phyloP scores from a whole-genome alignment of 306 rosid species.

The Chamaecrista fasciculata region DNA sequence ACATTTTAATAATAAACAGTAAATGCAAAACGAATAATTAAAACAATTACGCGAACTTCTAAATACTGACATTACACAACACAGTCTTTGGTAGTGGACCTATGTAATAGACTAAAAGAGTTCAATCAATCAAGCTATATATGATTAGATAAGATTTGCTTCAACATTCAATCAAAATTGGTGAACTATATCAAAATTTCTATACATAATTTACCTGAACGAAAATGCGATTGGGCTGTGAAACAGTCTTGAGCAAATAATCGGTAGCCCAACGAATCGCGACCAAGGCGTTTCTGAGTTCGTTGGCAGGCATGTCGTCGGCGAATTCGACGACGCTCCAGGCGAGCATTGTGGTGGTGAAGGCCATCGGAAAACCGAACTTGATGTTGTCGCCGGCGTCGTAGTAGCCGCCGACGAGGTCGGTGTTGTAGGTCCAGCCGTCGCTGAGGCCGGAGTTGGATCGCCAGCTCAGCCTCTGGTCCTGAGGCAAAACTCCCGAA shows the following conservation, averaged over 20 bases:
- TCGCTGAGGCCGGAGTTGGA: conserved; percentile 68
- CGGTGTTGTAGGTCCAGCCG: conserved; percentile 65
- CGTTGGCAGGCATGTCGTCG: conserved; percentile 66
- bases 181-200: too few relatives aligned
- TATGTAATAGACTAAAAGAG: too few relatives aligned
- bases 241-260: conserved; percentile 74
- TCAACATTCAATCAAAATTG: too few relatives aligned
- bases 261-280: conserved; percentile 90
- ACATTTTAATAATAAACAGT: too few relatives aligned
- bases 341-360: conserved; percentile 85
- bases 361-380: conserved; percentile 92
- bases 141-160: too few relatives aligned
- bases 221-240: conserved; percentile 85
- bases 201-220: conserved; percentile 66
- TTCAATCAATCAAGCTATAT: too few relatives aligned
- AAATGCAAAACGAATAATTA: too few relatives aligned
- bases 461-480: conserved; percentile 68
- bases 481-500: conserved; percentile 68
- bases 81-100: too few relatives aligned
- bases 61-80: too few relatives aligned
- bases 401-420: conserved; percentile 89
- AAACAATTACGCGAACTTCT: too few relatives aligned
- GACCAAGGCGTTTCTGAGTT: conserved; percentile 52
- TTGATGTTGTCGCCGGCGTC: conserved; percentile 95
- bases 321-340: conserved; percentile 97